Evolutionary conservation across 345 rosid genomes (phyloP).

Genomic region (Dipteronia dyeriana): DNA sequence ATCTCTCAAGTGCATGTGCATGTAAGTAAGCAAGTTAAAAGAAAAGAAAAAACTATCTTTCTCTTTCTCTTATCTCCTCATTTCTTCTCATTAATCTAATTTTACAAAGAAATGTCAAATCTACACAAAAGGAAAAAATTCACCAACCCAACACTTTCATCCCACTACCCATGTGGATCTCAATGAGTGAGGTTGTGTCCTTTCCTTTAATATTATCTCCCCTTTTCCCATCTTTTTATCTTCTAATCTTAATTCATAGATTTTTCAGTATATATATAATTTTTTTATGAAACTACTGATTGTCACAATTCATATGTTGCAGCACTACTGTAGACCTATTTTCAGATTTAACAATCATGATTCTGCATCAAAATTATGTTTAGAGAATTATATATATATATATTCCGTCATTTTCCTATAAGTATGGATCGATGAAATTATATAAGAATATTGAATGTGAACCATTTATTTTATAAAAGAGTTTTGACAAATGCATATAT

Average conservation of each 20-base stretch:
- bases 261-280: neutral
- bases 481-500: too few relatives aligned
- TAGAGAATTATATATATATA: too few relatives aligned
- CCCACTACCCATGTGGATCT: conserved; percentile 34
- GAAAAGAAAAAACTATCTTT: neutral
- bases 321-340: too few relatives aligned
- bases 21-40: neutral
- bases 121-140: conserved; percentile 6
- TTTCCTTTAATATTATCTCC: neutral
- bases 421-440: too few relatives aligned
- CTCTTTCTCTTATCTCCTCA: neutral
- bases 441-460: too few relatives aligned
- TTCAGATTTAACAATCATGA: too few relatives aligned
- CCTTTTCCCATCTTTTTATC: neutral
- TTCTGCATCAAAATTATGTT: too few relatives aligned
- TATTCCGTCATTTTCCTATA: too few relatives aligned
- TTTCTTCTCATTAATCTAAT: too few relatives aligned
- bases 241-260: neutral
- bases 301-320: too few relatives aligned
- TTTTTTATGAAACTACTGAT: too few relatives aligned
- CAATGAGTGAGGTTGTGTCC: conserved; percentile 26
- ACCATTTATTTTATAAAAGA: too few relatives aligned
- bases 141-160: conserved; percentile 19
- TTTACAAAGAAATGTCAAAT: neutral
- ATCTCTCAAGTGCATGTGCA: conserved; percentile 2